Conservation (phyloP, 345 rosid species). For the Streptanthus diversifolius region DNA sequence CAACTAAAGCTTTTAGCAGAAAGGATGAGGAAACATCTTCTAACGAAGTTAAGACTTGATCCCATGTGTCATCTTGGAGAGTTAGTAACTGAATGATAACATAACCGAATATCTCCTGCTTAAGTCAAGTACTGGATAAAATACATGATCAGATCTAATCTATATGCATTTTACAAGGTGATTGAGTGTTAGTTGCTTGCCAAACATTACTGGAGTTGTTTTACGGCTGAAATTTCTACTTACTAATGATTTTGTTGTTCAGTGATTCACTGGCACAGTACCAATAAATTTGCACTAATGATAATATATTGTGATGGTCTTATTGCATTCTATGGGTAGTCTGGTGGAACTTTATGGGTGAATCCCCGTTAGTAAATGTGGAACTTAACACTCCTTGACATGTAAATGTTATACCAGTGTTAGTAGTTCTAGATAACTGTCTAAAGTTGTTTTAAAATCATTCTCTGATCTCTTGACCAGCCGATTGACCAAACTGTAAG, state of each 20-base stretch:
- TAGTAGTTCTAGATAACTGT: background rate
- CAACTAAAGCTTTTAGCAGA: constrained; percentile 1
- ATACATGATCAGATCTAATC: background rate
- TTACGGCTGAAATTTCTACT: background rate
- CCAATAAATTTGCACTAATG: background rate
- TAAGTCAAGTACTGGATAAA: background rate
- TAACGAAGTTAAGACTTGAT: constrained; percentile 28
- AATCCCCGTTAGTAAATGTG: background rate
- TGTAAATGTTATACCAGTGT: background rate
- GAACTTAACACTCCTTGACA: background rate
- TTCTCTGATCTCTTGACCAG: constrained; percentile 35
- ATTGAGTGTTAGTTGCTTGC: background rate
- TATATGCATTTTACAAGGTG: background rate
- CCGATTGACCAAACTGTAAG: constrained; percentile 29
- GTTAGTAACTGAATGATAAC: background rate
- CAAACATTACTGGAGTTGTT: background rate
- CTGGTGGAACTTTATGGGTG: background rate
- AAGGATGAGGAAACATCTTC: constrained; percentile 27
- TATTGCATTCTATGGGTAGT: background rate
- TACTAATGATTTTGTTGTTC: background rate
- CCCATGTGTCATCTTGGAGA: background rate
- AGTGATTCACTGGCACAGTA: background rate
- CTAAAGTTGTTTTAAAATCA: background rate
- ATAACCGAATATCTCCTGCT: constrained; percentile 9
- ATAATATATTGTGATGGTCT: background rate